Conservation (phyloP, 179 eudicot genomes). For the Patellifolia procumbens region DNA sequence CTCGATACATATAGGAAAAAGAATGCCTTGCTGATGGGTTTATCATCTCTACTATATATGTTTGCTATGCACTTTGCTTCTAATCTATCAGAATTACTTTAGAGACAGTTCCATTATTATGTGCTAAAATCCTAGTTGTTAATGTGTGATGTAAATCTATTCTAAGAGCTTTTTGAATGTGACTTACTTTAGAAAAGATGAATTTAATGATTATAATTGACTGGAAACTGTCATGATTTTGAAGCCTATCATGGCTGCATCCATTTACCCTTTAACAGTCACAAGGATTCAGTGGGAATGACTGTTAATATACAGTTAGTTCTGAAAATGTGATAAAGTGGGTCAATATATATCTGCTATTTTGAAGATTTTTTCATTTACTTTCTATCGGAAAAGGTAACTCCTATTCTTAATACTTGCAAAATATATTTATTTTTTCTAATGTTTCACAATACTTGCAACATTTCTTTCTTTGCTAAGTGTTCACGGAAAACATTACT, state of each 20-base stretch:
- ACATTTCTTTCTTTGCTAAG: too few relatives aligned
- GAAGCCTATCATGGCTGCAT: neutral
- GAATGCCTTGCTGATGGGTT: too few relatives aligned
- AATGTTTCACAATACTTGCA: too few relatives aligned
- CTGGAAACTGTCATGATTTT: neutral
- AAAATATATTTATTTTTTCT: too few relatives aligned
- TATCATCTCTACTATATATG: neutral
- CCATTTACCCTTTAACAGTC: neutral
- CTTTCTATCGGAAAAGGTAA: too few relatives aligned
- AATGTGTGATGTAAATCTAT: neutral
- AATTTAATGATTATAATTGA: conserved; percentile 2
- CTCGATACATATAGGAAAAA: too few relatives aligned
- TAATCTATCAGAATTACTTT: neutral
- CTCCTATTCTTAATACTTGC: too few relatives aligned
- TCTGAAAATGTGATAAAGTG: neutral
- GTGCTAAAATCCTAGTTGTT: neutral
- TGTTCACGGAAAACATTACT: too few relatives aligned
- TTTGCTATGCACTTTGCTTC: neutral
- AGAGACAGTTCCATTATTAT: neutral
- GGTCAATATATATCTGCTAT: neutral
- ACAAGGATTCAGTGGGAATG: conserved; percentile 16
- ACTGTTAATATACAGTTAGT: conserved; percentile 6
- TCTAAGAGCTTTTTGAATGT: neutral
- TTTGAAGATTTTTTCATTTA: too few relatives aligned
- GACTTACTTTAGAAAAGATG: neutral